Evolutionary conservation across 768 basidiomycete genomes (phyloP).

Genomic region (Mycena capillaripes): DNA sequence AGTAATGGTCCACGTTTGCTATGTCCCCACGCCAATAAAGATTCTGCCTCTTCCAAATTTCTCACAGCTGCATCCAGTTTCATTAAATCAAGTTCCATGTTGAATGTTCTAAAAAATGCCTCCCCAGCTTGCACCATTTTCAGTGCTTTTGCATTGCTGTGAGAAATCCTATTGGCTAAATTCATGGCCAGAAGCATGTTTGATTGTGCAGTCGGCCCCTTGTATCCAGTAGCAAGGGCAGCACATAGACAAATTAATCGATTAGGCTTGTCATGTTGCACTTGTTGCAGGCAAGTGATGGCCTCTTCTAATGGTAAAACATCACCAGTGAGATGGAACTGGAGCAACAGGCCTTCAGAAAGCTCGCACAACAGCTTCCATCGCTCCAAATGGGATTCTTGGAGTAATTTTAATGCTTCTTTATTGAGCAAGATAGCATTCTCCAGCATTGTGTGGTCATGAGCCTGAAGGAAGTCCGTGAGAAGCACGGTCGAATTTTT

Average conservation of each 20-base stretch:
- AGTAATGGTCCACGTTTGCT: background rate
- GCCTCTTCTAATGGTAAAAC: background rate
- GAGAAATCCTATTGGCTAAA: too few relatives aligned
- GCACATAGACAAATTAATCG: background rate
- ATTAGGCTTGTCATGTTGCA: background rate
- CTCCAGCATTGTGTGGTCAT: background rate
- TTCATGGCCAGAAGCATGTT: too few relatives aligned
- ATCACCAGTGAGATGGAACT: background rate
- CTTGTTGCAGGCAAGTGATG: background rate
- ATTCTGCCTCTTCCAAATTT: constrained; percentile 12
- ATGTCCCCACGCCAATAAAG: too few relatives aligned
- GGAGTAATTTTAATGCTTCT: background rate
- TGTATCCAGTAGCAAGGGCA: background rate
- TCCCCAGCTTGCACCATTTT: too few relatives aligned
- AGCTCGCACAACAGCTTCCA: background rate
- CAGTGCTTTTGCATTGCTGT: too few relatives aligned
- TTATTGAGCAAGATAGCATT: background rate
- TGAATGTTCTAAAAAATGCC: too few relatives aligned
- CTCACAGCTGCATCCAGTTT: constrained; percentile 45
- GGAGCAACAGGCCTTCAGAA: background rate
- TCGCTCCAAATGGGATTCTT: background rate
- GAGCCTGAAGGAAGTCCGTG: background rate
- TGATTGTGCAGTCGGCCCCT: too few relatives aligned
- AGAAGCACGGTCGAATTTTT: background rate
- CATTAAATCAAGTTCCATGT: constrained; percentile 14